Evolutionary conservation across 345 rosid genomes (phyloP).

Genomic region (Populus ilicifolia): DNA sequence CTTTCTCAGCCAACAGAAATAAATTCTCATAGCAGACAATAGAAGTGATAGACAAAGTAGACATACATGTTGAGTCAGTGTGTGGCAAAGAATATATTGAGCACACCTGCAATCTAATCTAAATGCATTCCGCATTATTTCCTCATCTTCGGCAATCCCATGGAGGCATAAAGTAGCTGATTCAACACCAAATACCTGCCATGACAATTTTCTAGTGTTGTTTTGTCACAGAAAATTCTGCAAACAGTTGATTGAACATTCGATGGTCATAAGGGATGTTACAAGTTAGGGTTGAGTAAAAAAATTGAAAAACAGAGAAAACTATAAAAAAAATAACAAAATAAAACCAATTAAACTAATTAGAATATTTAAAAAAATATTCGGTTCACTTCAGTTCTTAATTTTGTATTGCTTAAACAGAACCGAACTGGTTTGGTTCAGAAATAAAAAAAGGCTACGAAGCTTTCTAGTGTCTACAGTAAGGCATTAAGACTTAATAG

Average conservation of each 20-base stretch:
- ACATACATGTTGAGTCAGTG: background rate
- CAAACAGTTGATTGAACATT: constrained; percentile 10
- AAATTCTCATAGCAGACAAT: background rate
- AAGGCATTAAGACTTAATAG: too few species aligned
- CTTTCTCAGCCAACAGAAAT: background rate
- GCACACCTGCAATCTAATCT: constrained; percentile 55
- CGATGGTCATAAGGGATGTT: background rate
- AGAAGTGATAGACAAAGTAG: background rate
- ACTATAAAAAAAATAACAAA: too few species aligned
- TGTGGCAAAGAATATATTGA: constrained; percentile 1
- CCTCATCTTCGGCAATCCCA: constrained; percentile 89
- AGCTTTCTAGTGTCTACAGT: too few species aligned
- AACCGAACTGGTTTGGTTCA: too few species aligned
- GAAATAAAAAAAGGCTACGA: too few species aligned
- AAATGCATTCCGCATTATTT: constrained; percentile 85
- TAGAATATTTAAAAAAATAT: too few species aligned
- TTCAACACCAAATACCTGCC: constrained; percentile 84
- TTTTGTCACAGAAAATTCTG: constrained; percentile 92
- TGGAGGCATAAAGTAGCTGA: constrained; percentile 79
- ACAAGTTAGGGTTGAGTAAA: background rate
- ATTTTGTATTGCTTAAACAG: too few species aligned
- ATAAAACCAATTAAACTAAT: too few species aligned
- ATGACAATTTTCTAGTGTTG: constrained; percentile 89
- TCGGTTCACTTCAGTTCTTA: rapidly evolving
- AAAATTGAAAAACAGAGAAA: too few species aligned